phyloP scores from a whole-genome alignment of 768 basidiomycete species.

The Daedalea quercina region DNA sequence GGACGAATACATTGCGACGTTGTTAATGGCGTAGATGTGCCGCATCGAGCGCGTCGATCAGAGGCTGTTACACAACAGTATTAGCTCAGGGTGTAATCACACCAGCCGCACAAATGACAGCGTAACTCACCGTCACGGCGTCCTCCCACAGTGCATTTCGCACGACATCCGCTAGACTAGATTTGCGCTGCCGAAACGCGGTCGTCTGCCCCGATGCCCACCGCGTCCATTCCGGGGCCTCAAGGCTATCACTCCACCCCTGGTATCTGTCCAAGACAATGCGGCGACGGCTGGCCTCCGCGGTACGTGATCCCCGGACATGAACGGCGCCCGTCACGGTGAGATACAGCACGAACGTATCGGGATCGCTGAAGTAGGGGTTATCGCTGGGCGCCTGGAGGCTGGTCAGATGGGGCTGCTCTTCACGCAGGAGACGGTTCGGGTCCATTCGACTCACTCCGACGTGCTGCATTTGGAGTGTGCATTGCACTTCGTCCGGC shows the following conservation, averaged over 20 bases:
- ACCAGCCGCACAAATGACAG: background rate
- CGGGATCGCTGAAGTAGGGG: constrained; percentile 6
- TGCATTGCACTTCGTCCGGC: constrained; percentile 7
- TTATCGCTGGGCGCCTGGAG: constrained; percentile 3
- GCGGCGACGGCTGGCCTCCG: constrained; percentile 1
- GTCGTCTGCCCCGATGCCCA: constrained; percentile 3
- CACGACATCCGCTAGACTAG: constrained; percentile 2
- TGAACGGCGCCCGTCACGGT: constrained; percentile 1
- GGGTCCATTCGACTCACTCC: constrained; percentile 4
- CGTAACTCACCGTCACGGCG: constrained; percentile 6
- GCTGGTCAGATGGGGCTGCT: background rate
- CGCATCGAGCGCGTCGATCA: background rate
- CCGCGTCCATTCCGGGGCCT: constrained; percentile 8
- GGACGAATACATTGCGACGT: background rate
- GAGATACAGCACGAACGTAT: constrained; percentile 11
- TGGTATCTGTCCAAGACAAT: constrained; percentile 7
- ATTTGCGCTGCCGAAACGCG: constrained; percentile 8
- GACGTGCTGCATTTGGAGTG: constrained; percentile 6
- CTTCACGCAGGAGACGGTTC: background rate
- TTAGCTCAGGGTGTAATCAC: background rate
- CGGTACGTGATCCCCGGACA: background rate
- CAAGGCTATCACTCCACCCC: constrained; percentile 3
- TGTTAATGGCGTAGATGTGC: background rate
- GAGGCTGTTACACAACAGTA: background rate
- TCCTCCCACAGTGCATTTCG: constrained; percentile 1